Evolutionary conservation across 2,329 filamentous ascomycete genomes (phyloP), one percentile per base, ranked within the genome.

Genomic region (Metarhizium humberi): DNA sequence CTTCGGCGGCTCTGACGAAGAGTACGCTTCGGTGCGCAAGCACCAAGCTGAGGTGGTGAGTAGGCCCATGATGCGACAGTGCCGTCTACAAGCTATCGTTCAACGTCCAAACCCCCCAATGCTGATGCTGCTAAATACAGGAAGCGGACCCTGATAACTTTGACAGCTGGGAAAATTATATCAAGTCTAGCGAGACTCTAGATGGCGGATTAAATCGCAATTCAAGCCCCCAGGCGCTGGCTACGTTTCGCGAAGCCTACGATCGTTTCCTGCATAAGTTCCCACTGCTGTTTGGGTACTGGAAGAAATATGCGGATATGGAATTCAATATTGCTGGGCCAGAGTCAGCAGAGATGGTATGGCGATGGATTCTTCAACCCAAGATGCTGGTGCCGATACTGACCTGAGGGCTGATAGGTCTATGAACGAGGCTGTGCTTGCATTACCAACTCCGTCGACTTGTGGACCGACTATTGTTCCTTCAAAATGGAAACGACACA

Each of bases 401-500:
- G 29, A 48, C 46, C 13, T 48, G 51, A 47, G 34, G 32, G 29
- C 8, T 38, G 32, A 16, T 40, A 95, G 90, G 86, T 96, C 51
- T 99, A 96, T 66, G 94, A 99, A 75, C 85, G 94, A 70, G 94
- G 94, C 62, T 88, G 96, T 65, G 90, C 92, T 47, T 94, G 90
- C 73, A 91, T 97, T 66, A 87, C 88, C 55, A 90, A 89, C 68
- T 97, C 92, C 40, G 92, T 96, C 66, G 94, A 99, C 70, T 79
- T 99, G 57, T 99, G 94, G 94, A 88, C 90, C 53, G 92, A 95
- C 66, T 99, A 96, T 76, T 97, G 92, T 77, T 83, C 86, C 66
- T 97, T 97, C 83, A 97, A 97, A 73, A 91, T 94, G 76, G 91
- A 97, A 71, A 97, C 94, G 56, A 94, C 89, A 64, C 94, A 99